phyloP scores from a whole-genome alignment of 805 yeast genomes.

The Wickerhamiella dianesei region DNA sequence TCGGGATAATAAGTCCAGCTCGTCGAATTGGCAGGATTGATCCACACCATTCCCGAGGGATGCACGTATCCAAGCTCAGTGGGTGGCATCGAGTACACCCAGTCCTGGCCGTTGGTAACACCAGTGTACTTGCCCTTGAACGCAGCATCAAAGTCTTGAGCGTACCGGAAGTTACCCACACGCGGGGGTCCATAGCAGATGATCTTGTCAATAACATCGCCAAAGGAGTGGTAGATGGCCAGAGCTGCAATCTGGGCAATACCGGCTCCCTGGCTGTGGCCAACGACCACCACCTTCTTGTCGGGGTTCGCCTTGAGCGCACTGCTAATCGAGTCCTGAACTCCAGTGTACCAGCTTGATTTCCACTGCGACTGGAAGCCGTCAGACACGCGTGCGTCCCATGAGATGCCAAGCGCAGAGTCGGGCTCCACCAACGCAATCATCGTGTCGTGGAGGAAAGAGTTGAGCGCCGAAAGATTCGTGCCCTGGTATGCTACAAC shows the following conservation, averaged over 20 bases:
- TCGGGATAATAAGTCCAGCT: neutral
- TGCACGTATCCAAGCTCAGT: neutral
- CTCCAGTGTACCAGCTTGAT: neutral
- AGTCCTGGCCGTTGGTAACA: neutral
- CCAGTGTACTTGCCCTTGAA: slow-evolving; percentile 1
- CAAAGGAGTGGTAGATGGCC: neutral
- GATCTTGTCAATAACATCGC: neutral
- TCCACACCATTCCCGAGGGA: slow-evolving; percentile 1
- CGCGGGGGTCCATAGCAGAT: neutral
- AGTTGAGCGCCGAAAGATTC: neutral
- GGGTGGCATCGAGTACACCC: neutral
- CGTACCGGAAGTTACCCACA: neutral
- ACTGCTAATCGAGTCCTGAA: neutral
- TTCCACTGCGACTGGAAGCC: neutral
- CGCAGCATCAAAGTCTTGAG: neutral
- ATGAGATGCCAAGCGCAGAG: neutral
- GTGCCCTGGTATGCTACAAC: neutral
- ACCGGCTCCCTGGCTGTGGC: slow-evolving; percentile 1
- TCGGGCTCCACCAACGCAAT: neutral
- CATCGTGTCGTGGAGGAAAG: neutral
- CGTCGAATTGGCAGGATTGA: slow-evolving; percentile 1
- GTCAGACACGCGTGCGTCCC: neutral
- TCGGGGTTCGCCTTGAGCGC: neutral
- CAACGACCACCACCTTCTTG: neutral
- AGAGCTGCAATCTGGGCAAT: slow-evolving; percentile 1